Evolutionary conservation across 768 basidiomycete species (phyloP).

Genomic region (Boletus sp.): DNA sequence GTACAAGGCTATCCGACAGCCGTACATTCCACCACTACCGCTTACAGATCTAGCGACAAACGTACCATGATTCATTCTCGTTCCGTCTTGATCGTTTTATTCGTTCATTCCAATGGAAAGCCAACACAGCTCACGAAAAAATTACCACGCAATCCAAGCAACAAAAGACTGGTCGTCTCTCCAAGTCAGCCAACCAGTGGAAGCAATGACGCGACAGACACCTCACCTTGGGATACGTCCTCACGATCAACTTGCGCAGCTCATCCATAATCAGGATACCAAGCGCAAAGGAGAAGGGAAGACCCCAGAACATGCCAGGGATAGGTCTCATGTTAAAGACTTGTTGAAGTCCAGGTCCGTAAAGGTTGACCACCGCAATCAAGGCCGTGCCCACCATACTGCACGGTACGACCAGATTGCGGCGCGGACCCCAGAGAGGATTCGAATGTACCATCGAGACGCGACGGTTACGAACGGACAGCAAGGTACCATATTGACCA

Average conservation of each 20-base stretch:
- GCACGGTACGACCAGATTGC: slow-evolving; percentile 32
- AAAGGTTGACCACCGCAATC: slow-evolving; percentile 36
- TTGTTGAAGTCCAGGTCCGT: slow-evolving; percentile 31
- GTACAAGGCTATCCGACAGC: too few species aligned
- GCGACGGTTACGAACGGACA: slow-evolving; percentile 30
- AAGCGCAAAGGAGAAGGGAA: slow-evolving; percentile 42
- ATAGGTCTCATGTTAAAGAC: slow-evolving; percentile 36
- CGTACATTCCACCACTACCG: too few species aligned
- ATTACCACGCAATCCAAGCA: slow-evolving; percentile 26
- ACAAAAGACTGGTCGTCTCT: slow-evolving; percentile 17
- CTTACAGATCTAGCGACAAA: too few species aligned
- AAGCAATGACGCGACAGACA: slow-evolving; percentile 15
- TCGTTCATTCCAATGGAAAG: not conserved
- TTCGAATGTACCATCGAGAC: slow-evolving; percentile 28
- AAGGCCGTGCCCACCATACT: slow-evolving; percentile 34
- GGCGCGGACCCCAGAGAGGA: slow-evolving; percentile 39
- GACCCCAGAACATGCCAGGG: slow-evolving; percentile 44
- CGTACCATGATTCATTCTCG: not conserved
- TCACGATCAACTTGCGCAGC: slow-evolving; percentile 43
- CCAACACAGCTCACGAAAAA: too few species aligned
- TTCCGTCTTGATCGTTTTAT: not conserved
- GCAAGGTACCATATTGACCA: slow-evolving; percentile 25
- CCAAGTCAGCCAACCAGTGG: not conserved
- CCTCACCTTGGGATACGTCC: slow-evolving; percentile 44
- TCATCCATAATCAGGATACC: slow-evolving; percentile 46